Conservation (phyloP, 2,329 filamentous ascomycete species). For the Phoma sp. region DNA sequence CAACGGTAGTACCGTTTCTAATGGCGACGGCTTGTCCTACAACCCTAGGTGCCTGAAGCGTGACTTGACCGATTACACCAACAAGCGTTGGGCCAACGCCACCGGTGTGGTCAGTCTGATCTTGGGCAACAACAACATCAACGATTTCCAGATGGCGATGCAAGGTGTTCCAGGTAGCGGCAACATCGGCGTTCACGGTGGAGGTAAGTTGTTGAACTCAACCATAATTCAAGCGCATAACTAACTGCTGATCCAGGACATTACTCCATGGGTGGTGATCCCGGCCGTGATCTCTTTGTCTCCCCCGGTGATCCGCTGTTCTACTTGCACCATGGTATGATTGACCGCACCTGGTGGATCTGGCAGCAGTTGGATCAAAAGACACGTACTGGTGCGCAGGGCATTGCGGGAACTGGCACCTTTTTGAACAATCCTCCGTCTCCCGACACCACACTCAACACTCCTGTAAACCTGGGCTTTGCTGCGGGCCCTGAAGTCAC, state of each 20-base stretch:
- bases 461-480: conserved; percentile 51
- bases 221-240: conserved; percentile 35
- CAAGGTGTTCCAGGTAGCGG: conserved; percentile 37
- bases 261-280: conserved; percentile 55
- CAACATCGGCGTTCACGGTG: conserved; percentile 41
- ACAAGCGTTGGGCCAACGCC: conserved; percentile 34
- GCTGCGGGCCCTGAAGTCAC: conserved; percentile 31
- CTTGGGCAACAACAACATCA: conserved; percentile 30
- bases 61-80: conserved; percentile 33
- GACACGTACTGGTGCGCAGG: conserved; percentile 37
- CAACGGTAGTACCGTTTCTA: conserved; percentile 36
- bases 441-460: conserved; percentile 56
- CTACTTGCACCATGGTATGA: conserved; percentile 55
- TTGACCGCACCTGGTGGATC: conserved; percentile 56
- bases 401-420: conserved; percentile 55
- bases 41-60: conserved; percentile 39
- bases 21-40: conserved; percentile 24
- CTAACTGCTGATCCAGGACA: conserved; percentile 53
- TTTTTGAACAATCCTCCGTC: conserved; percentile 55
- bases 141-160: conserved; percentile 42
- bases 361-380: conserved; percentile 50
- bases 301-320: conserved; percentile 50
- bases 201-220: conserved; percentile 21
- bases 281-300: conserved; percentile 39
- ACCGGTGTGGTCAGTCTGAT: conserved; percentile 32